Percentiles rank a stretch among this genome's conserved stretches.
These are phyloP conservation scores for Bretschneidera sinensis DNA, from an alignment of 345 rosid genomes.

Conservation along the genomic window DNA sequence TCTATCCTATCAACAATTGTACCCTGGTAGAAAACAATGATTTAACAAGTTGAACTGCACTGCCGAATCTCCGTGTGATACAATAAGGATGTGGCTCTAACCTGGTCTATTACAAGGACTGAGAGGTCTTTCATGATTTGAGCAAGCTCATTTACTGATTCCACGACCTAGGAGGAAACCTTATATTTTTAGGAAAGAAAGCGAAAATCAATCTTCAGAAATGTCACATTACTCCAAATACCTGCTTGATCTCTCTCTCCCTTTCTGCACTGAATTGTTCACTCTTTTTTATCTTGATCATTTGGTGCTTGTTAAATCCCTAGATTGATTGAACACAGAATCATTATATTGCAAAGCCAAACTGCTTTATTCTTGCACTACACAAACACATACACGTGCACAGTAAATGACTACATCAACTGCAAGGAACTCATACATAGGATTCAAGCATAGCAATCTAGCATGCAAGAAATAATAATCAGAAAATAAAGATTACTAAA, in stretches of 20 bases:
- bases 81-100: slow-evolving; percentile 17
- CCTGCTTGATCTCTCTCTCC: slow-evolving; percentile 44
- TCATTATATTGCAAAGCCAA: neutral
- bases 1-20: slow-evolving; percentile 88
- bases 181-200: slow-evolving; percentile 8
- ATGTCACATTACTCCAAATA: slow-evolving; percentile 9
- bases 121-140: slow-evolving; percentile 94
- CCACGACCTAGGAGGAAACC: slow-evolving; percentile 51
- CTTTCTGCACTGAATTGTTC: slow-evolving; percentile 41
- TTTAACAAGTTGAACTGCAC: neutral
- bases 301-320: slow-evolving; percentile 43
- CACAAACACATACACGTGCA: neutral
- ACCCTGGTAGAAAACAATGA: slow-evolving; percentile 47
- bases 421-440: too few relatives aligned
- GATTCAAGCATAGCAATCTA: neutral
- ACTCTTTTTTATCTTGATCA: slow-evolving; percentile 31
- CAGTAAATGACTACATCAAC: too few relatives aligned
- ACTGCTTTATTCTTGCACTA: neutral
- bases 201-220: neutral
- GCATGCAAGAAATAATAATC: too few relatives aligned
- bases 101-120: slow-evolving; percentile 93
- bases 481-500: too few relatives aligned
- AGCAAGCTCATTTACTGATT: slow-evolving; percentile 87
- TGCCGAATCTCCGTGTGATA: neutral
- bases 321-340: slow-evolving; percentile 14